A percentile compares a stretch with the other conserved stretches of the same genome.
Conservation (phyloP, 805 yeast genomes). For the Barnettozyma populi region DNA sequence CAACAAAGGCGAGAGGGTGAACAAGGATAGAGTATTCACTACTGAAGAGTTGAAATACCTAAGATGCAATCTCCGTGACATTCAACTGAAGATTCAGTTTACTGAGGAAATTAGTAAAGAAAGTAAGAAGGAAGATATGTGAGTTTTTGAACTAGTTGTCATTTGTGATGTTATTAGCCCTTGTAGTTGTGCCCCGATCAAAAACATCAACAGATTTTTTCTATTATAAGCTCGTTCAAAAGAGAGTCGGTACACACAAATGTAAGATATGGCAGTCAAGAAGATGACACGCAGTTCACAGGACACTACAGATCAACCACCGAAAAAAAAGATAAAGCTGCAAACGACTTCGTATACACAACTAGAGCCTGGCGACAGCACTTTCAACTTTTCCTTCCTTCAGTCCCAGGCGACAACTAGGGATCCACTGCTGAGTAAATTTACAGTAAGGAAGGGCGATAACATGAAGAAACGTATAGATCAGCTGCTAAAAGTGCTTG, state of each 20-base stretch:
- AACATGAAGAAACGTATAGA: conserved; percentile 17
- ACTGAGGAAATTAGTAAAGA: conserved; percentile 10
- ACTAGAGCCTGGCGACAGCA: neutral
- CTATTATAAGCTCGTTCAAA: no score
- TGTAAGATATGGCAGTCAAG: neutral
- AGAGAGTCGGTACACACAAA: neutral
- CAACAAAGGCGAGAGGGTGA: neutral
- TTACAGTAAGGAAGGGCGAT: conserved; percentile 21
- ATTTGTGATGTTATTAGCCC: no score
- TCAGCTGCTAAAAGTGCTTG: conserved; percentile 6
- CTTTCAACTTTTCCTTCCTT: conserved; percentile 1
- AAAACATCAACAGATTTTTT: no score
- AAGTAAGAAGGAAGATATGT: neutral
- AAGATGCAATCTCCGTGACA: conserved; percentile 19
- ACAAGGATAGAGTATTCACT: conserved; percentile 15
- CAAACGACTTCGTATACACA: neutral
- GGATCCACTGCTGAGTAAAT: neutral
- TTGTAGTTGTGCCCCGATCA: neutral
- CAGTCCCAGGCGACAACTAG: conserved; percentile 1
- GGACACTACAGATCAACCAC: conserved; percentile 1
- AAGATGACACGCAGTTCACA: conserved; percentile 1
- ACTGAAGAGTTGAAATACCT: conserved; percentile 9
- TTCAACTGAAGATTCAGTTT: conserved; percentile 18
- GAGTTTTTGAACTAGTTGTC: neutral
- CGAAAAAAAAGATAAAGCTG: neutral